Evolutionary conservation across 164 flowering plant genomes (phyloP).

Genomic region (Vitis rotundifolia): DNA sequence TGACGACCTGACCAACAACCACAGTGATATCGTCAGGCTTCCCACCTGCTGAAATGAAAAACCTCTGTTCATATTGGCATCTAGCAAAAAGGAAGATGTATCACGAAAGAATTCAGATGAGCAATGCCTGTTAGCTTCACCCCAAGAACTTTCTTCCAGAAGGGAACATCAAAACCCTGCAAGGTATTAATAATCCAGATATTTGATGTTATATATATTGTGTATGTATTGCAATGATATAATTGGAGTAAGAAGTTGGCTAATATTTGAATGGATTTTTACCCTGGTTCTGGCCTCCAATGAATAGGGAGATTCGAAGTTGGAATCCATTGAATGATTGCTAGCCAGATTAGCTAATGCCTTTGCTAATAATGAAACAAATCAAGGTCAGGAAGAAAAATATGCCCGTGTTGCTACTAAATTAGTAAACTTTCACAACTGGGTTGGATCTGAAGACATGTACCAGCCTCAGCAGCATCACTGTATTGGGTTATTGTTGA

Average conservation of each 20-base stretch:
- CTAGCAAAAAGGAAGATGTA: not conserved
- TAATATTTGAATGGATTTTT: constrained; percentile 1
- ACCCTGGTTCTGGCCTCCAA: constrained; percentile 80
- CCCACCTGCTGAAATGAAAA: constrained; percentile 54
- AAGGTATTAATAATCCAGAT: not conserved
- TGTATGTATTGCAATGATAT: no score
- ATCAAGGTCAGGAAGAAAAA: constrained; percentile 15
- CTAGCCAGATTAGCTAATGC: constrained; percentile 78
- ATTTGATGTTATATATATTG: not conserved
- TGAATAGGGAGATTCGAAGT: constrained; percentile 80
- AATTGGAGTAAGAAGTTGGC: not conserved
- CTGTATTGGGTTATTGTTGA: constrained; percentile 35
- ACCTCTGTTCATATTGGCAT: not conserved
- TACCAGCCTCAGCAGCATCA: constrained; percentile 76
- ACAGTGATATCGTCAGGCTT: constrained; percentile 88
- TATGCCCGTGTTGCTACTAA: not conserved
- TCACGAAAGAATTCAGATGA: not conserved
- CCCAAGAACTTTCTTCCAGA: constrained; percentile 85
- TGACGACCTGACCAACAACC: constrained; percentile 63
- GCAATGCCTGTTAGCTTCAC: constrained; percentile 70
- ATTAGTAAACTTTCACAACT: not conserved
- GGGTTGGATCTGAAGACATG: constrained; percentile 1
- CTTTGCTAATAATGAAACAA: constrained; percentile 62
- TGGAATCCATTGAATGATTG: constrained; percentile 64
- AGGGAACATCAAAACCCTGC: constrained; percentile 79